These are phyloP conservation scores for Penicillium sp. DNA, from an alignment of 2,329 filamentous ascomycete genomes.

Conservation along the genomic window DNA sequence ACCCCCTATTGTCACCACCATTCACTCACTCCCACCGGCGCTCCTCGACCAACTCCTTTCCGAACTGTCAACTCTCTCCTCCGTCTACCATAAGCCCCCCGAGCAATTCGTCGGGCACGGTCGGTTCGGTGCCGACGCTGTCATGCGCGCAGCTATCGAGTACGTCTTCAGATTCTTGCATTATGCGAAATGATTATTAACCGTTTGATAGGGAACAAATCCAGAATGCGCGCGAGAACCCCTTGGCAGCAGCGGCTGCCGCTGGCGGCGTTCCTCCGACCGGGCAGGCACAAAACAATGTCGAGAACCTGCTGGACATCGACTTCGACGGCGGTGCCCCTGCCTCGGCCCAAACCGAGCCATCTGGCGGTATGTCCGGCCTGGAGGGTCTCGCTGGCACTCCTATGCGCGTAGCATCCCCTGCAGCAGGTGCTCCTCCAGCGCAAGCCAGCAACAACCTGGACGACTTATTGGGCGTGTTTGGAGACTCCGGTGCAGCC, in stretches of 20 bases:
- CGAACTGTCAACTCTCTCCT: constrained; percentile 90
- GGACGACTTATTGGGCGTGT: constrained; percentile 75
- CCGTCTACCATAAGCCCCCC: constrained; percentile 96
- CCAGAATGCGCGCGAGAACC: constrained; percentile 88
- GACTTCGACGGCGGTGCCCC: constrained; percentile 92
- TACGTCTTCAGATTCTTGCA: constrained; percentile 34
- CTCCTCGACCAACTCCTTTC: constrained; percentile 85
- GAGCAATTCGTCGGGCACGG: constrained; percentile 98
- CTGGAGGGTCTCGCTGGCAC: constrained; percentile 55
- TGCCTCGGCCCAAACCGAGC: constrained; percentile 71
- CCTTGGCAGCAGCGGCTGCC: constrained; percentile 76
- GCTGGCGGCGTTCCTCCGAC: constrained; percentile 54
- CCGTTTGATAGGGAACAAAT: constrained; percentile 64
- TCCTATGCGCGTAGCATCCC: constrained; percentile 49
- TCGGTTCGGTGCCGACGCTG: constrained; percentile 85
- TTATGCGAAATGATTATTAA: constrained; percentile 19
- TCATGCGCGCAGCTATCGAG: constrained; percentile 93
- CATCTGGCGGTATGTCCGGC: constrained; percentile 62
- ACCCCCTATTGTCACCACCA: constrained; percentile 89
- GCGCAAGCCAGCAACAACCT: constrained; percentile 55
- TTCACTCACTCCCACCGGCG: constrained; percentile 77
- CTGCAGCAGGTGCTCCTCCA: constrained; percentile 37
- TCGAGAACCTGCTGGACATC: constrained; percentile 93
- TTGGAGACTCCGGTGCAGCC: constrained; percentile 50
- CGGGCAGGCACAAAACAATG: constrained; percentile 63